Base-by-base conservation (phyloP, 1,139 yeast genomes). In the Torulaspora globosa region DNA sequence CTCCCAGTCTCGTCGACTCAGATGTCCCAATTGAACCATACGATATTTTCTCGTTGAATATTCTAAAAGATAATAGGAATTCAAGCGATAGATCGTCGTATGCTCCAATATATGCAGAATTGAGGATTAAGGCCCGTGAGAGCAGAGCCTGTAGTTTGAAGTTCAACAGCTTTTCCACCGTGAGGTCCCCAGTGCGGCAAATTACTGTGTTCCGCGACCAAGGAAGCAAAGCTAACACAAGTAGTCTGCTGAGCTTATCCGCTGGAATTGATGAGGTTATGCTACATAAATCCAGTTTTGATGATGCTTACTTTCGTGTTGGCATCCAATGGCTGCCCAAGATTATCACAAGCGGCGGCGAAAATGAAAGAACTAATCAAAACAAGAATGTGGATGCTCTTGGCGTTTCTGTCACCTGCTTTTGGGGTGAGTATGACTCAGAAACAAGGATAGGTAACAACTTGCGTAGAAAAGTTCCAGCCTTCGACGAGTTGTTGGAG, bases 321-420 rank as follows among this genome's bases (percentile, higher is more conserved):
- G 85, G 82, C 1, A 60, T 88, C 46, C 85, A 84, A 58, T 87
- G 96, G 96, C 71, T 84, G 35, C 95, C 95, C 3, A 75, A 75
- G 47, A 71, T 82, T 49, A 72, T 78, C 51, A 28, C 42, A 76
- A 32, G 39, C n/a, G 32, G 21, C 16, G 28, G 30, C 9, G 37
- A 27, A 11, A 71, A 8, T 70, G 36, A 47, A 41, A 72, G 68
- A 3, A 21, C n/a, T 19, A 67, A 62, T 16, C 66, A 60, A 12
- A 72, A 23, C 11, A 41, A 31, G 23, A 16, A 44, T n/a, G 60
- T 63, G 5, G 68, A 69, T 34, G 54, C 54, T 16, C 64, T 87
- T 47, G 83, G 82, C 1, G 71, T 86, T 1, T 66, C 69, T 8
- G 72, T 86, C 3, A 70, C 75, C 23, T 87, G 96, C 60, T 77